phyloP scores from a whole-genome alignment of 768 basidiomycete species.

The Suillus subalutaceus region DNA sequence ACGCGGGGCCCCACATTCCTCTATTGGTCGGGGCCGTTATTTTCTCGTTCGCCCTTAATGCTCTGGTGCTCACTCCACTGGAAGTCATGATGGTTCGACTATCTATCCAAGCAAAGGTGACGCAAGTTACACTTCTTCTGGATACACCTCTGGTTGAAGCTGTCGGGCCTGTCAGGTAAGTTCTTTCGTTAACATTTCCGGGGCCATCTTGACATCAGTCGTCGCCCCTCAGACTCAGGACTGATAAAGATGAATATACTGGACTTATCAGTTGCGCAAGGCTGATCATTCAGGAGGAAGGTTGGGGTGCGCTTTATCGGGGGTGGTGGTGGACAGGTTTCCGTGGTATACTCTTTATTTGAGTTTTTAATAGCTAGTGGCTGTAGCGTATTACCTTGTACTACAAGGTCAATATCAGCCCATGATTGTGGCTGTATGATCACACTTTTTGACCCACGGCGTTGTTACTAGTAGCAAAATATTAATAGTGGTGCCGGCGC shows the following conservation, averaged over 20 bases:
- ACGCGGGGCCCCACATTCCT: conserved; percentile 10
- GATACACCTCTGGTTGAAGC: background rate
- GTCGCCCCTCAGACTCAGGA: background rate
- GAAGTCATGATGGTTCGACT: conserved; percentile 24
- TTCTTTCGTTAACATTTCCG: background rate
- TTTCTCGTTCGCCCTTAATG: background rate
- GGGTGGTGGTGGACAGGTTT: conserved; percentile 36
- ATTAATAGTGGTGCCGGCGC: no score
- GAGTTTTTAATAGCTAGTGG: background rate
- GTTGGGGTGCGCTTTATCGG: conserved; percentile 36
- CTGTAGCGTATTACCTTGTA: no score
- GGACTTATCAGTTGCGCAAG: conserved; percentile 29
- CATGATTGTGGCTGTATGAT: no score
- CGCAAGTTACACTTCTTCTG: background rate
- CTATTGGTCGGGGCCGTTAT: conserved; percentile 17
- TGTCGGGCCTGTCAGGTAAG: background rate
- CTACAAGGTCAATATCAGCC: no score
- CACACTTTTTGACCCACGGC: no score
- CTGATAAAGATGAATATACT: background rate
- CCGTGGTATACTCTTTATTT: conserved; percentile 8
- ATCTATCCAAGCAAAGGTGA: background rate
- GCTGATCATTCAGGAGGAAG: conserved; percentile 40
- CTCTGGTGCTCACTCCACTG: conserved; percentile 25
- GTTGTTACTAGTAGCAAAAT: no score
- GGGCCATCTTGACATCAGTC: background rate